Conservation (phyloP, 31 red algal genomes). For the Odonthalia washingtoniensis region DNA sequence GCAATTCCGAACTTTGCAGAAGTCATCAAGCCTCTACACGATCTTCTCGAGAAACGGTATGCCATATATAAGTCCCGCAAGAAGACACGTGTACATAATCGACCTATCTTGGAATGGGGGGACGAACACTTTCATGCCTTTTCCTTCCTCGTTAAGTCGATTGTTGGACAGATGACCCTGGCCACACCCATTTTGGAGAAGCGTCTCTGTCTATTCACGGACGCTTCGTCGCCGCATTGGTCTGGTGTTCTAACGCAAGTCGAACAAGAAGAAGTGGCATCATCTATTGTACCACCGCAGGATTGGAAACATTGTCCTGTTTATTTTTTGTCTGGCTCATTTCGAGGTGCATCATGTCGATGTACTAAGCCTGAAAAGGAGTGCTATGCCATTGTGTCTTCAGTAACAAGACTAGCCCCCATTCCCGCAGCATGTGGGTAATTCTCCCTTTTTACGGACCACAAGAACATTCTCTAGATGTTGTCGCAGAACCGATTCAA, state of each 20-base stretch:
- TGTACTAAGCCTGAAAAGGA: conserved; percentile 34
- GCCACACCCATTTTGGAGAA: too few species aligned
- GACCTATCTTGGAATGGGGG: too few species aligned
- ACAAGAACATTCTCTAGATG: conserved; percentile 16
- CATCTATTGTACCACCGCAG: conserved; percentile 9
- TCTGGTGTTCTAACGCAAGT: conserved; percentile 58
- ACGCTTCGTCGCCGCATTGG: conserved; percentile 33
- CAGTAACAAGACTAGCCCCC: conserved; percentile 12
- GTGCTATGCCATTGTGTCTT: conserved; percentile 11
- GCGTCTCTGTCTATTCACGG: conserved; percentile 44
- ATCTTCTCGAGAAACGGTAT: conserved; percentile 17
- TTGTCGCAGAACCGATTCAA: neutral
- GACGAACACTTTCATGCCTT: too few species aligned
- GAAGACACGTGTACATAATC: too few species aligned
- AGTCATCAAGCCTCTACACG: neutral
- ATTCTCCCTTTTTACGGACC: conserved; percentile 33
- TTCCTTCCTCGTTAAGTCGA: too few species aligned
- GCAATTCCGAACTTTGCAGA: conserved; percentile 39
- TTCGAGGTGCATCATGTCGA: neutral
- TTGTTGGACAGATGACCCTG: too few species aligned
- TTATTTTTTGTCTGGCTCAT: conserved; percentile 17
- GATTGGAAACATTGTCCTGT: conserved; percentile 37
- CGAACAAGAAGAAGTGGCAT: neutral
- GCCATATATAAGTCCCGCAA: too few species aligned
- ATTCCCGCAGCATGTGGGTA: neutral